Base-by-base conservation (phyloP, 441 rosid species). In the Adansonia grandidieri region DNA sequence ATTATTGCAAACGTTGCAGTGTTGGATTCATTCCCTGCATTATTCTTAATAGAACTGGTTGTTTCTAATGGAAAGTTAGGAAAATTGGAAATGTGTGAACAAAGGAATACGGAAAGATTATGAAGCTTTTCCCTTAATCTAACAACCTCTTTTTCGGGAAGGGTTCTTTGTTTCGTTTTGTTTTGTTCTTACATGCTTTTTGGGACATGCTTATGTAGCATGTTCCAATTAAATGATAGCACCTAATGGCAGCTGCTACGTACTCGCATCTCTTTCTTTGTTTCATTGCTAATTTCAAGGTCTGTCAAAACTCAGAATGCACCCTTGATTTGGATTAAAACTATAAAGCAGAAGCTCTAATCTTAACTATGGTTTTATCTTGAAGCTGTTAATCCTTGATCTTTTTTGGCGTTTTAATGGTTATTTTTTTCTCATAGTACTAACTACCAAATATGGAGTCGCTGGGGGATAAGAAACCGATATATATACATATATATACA, bases 81-180 rank as follows among this genome's bases (percentile, higher is more conserved):
- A 63, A 10, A 42, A 47, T 63, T 14, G 79, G 75, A 56, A 64
- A 32, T 53, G 11, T 64, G 24, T 73, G 6, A 57, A 42, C 45
- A 5, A 8, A 22, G 37, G 37, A 42, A 61, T 79, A 75, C 79
- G 15, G 79, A 78, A 78, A 62, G 81, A 57, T 77, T 74, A 65
- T 32, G 77, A 85, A 80, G 45, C 79, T 85, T 80, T 78, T 32
- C 82, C 45, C 84, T 60, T 48, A 74, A 58, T 73, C 72, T 75
- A 45, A 66, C 45, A 42, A 5, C 65, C 19, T 20, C 15, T 78
- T 77, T 71, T 6, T 37, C 22, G 10, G 32, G 9, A 60, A 70
- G 50, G 66, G 63, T 58, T 57, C 20, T 50, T 24, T 15, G 15
- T 69, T 51, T 51, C 15, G 37, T 51, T 10, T 22, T 4, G 51